Evolutionary conservation across 345 rosid species (phyloP).

Genomic region (Aethionema arabicum): DNA sequence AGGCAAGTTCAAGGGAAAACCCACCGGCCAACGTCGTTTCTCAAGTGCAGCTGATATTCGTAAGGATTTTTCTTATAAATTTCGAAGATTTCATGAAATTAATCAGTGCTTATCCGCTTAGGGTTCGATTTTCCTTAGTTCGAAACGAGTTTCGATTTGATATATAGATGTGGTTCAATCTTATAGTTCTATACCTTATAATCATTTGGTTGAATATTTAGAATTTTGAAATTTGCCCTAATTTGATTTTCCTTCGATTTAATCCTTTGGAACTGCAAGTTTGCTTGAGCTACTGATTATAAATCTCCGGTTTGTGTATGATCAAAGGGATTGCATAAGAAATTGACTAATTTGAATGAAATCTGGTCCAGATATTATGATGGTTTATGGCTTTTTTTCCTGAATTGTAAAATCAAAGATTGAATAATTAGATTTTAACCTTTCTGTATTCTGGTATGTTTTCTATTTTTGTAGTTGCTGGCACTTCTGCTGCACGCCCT

Average conservation of each 20-base stretch:
- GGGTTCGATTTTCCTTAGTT: no score
- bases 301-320: constrained; percentile 3
- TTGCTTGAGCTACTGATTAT: neutral
- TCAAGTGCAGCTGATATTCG: constrained; percentile 68
- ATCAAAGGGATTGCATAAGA: neutral
- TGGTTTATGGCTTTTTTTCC: neutral
- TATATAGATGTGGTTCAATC: neutral
- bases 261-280: neutral
- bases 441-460: neutral
- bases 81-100: neutral
- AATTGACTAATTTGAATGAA: neutral
- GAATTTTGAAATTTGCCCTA: neutral
- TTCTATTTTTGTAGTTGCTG: constrained; percentile 62
- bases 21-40: constrained; percentile 73
- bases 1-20: constrained; percentile 79
- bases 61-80: constrained; percentile 17
- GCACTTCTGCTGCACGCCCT: constrained; percentile 77
- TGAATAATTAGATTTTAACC: neutral
- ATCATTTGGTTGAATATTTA: neutral
- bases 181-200: no score
- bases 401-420: neutral
- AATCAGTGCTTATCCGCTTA: no score
- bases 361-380: neutral
- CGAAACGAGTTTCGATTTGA: neutral
- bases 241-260: neutral